Base-by-base conservation (phyloP, 2,329 filamentous ascomycete species). In the Cercospora janseana region DNA sequence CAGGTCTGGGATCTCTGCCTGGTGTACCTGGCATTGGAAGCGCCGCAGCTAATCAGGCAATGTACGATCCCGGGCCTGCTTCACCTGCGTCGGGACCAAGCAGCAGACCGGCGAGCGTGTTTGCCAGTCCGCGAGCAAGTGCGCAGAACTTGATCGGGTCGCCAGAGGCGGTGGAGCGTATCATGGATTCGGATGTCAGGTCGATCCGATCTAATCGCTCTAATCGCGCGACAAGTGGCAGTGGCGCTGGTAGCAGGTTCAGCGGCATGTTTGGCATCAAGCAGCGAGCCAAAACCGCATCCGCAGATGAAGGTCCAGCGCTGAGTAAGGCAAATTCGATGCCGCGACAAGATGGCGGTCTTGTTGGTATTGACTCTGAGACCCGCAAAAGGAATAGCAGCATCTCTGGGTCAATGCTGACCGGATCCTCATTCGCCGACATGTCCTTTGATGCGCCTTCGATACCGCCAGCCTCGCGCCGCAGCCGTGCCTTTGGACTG, bases 271-370 rank as follows among this genome's bases (percentile, higher is more conserved):
- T 83, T 38, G 65, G 64, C 47, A 80, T 83, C 42, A 81, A 81
- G 34, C 77, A 79, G 47, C 78, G 79, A 20, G 73, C 79, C 4
- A 89, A 88, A 68, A 76, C 76, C 0, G 63, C 77, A 5, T 77
- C 80, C 6, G 79, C 80, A 23, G 77, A 82, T 23, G 83, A 84
- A 0, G 88, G 88, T 1, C 82, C 79, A 15, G 88, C 87, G 5
- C 47, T 67, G 32, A 61, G 63, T 63, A 71, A 80, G 23, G 79
- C 80, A 0, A 86, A 88, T 63, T 92, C 88, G 0, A 82, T 93
- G 58, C 88, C 88, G 4, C 73, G 80, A 27, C 76, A 82, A 32
- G 75, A 76, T 21, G 66, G 66, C 40, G 68, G 58, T 7, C 47
- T 65, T 9, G 52, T 59, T n/a, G 65, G 64, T 2, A 53, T 67